A percentile compares a stretch with the other conserved stretches of the same genome.
Evolutionary conservation across 1,284 basidiomycete genomes (phyloP).

Genomic region (Sanghuangporus baumii): DNA sequence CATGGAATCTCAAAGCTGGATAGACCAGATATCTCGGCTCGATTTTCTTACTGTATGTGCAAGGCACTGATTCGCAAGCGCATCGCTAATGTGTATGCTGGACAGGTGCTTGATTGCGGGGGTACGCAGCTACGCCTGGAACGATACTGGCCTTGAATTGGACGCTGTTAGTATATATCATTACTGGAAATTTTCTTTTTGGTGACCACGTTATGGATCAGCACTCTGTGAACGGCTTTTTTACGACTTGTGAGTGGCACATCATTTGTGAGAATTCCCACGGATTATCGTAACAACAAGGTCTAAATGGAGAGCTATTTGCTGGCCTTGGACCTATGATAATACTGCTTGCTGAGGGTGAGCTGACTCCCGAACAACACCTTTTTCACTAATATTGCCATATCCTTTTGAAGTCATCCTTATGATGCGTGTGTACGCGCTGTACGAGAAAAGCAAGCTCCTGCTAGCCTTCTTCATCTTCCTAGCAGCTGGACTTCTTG

Average conservation of each 20-base stretch:
- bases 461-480: not conserved
- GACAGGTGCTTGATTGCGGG: not conserved
- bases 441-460: conserved; percentile 4
- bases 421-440: conserved; percentile 6
- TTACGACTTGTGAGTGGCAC: not conserved
- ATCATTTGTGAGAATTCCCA: not conserved
- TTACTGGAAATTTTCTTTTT: not conserved
- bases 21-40: conserved; percentile 4
- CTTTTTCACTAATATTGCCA: not conserved
- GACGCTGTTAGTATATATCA: too few species aligned
- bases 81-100: not conserved
- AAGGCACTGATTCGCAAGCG: too few species aligned
- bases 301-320: not conserved
- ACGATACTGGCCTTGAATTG: not conserved
- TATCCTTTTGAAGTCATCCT: not conserved
- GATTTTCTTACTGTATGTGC: not conserved
- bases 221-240: not conserved
- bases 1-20: not conserved
- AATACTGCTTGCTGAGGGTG: not conserved
- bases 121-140: not conserved
- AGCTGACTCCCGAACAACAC: not conserved
- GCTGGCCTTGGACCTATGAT: not conserved
- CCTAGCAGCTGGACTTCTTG: not conserved
- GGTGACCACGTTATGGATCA: not conserved
- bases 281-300: not conserved